A percentile compares a stretch with the other conserved stretches of the same genome.
These are phyloP conservation scores for Kingdonia uniflora DNA, from an alignment of 164 flowering plant genomes.

Conservation along the genomic window DNA sequence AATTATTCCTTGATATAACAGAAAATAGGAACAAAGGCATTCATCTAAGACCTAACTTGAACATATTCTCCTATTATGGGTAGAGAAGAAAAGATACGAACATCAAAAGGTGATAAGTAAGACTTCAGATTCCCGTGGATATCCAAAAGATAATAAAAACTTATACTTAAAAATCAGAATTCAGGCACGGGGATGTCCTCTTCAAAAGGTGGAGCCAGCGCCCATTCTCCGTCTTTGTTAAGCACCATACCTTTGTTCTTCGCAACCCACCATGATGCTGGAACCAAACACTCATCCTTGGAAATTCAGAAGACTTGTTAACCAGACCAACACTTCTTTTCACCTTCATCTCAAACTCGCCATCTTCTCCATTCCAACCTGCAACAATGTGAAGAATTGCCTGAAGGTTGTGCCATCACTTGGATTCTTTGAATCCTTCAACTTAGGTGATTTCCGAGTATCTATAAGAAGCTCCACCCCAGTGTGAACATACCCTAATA, in stretches of 20 bases:
- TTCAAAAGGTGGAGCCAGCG: slow-evolving; percentile 32
- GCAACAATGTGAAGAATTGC: slow-evolving; percentile 64
- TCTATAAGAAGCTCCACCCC: slow-evolving; percentile 50
- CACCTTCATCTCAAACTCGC: slow-evolving; percentile 49
- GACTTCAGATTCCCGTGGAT: too few relatives aligned
- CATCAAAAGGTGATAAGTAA: too few relatives aligned
- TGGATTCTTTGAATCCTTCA: slow-evolving; percentile 52
- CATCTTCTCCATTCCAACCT: slow-evolving; percentile 62
- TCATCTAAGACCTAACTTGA: too few relatives aligned
- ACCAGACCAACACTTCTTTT: slow-evolving; percentile 66
- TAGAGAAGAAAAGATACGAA: too few relatives aligned
- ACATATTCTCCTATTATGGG: too few relatives aligned
- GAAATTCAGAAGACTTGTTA: slow-evolving; percentile 49
- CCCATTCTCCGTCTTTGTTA: slow-evolving; percentile 65
- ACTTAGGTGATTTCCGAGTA: slow-evolving; percentile 44
- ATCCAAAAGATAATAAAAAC: too few relatives aligned
- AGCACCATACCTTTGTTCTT: slow-evolving; percentile 74
- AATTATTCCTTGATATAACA: too few relatives aligned
- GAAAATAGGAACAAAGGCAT: too few relatives aligned
- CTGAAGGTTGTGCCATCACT: slow-evolving; percentile 82
- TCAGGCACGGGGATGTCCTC: slow-evolving; percentile 71
- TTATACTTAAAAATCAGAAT: slow-evolving; percentile 6
- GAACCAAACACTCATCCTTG: slow-evolving; percentile 58
- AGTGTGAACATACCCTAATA: slow-evolving; percentile 34
- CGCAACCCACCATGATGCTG: slow-evolving; percentile 79